These are phyloP conservation scores for Lodderomyces metapsilosis DNA, from an alignment of 1,139 yeast genomes.

Conservation along the genomic window DNA sequence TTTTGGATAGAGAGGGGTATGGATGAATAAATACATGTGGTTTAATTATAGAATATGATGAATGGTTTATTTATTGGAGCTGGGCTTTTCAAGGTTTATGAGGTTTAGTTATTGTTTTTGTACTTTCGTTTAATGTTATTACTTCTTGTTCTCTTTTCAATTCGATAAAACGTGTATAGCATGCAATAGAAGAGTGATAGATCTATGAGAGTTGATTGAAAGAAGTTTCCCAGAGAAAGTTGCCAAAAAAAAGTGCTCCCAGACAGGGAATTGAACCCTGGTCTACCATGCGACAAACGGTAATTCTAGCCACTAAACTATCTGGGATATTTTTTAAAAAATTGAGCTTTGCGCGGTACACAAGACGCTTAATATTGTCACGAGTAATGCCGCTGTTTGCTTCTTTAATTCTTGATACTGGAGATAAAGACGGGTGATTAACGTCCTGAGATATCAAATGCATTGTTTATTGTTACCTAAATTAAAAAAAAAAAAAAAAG, in stretches of 20 bases:
- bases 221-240: too few relatives aligned
- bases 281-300: constrained; percentile 10
- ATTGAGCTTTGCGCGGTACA: neutral
- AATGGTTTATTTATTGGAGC: too few relatives aligned
- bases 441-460: too few relatives aligned
- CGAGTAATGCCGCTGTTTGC: too few relatives aligned
- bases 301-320: constrained; percentile 10
- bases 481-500: too few relatives aligned
- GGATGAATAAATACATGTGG: neutral
- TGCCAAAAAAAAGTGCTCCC: constrained; percentile 5
- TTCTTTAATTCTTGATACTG: too few relatives aligned
- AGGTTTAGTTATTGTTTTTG: neutral
- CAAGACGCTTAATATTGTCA: neutral
- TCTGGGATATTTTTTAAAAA: constrained; percentile 5
- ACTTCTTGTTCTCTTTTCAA: neutral
- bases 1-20: constrained; percentile 2
- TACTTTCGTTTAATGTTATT: neutral
- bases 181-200: too few relatives aligned
- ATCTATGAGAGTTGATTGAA: too few relatives aligned
- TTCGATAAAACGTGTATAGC: too few relatives aligned
- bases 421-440: too few relatives aligned
- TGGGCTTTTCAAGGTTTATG: neutral
- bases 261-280: constrained; percentile 10
- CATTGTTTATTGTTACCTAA: too few relatives aligned
- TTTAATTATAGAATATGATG: neutral